Evolutionary conservation across 1,284 basidiomycete genomes (phyloP), one percentile per base, ranked within the genome.

Genomic region (Cryptococcus sp.): DNA sequence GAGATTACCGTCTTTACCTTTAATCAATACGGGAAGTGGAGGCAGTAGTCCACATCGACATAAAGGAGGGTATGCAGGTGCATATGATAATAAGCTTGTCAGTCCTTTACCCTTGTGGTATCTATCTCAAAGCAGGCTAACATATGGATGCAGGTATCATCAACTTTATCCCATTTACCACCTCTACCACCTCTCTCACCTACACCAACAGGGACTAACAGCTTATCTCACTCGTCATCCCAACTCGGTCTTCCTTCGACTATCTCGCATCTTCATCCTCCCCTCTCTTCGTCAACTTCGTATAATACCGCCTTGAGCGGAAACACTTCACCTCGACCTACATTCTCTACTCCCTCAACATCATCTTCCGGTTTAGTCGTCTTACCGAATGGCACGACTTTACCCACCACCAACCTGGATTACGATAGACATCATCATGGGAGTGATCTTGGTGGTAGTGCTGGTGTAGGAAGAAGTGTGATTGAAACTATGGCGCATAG

Each of bases 61-160:
- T n/a, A 47, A 48, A 43, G 67, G 60, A 10, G 58, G 58, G 4
- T 67, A 59, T 58, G 69, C 67, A 7, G 71, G 71, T 5, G 65
- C 64, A 13, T 75, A 75, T 52, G 71, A 75, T 53, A 73, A 73
- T 57, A 71, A 72, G 56, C 62, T 75, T 13, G 73, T 73, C 54
- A 53, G 68, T 64, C 44, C 32, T n/a, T 35, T 14, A 14, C 33
- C 15, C 35, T 11, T 43, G 36, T 34, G 14, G 43, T 13, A 14
- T 35, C 4, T 15, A 57, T 2, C 37, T 42, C 36, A 50, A 30
- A 4, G 33, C 31, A 5, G 23, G 37, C 54, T 46, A 15, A 48
- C n/a, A 34, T 14, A 10, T 3, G 15, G 30, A 38, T 10, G 46
- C 61, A 74, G 72, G 71, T 75, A 8, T 71, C 73, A 1, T 72